Percentiles rank a stretch among this genome's conserved stretches.
Evolutionary conservation across 139 green algal species (phyloP).

Genomic region (Mesotaenium endlicherianum): DNA sequence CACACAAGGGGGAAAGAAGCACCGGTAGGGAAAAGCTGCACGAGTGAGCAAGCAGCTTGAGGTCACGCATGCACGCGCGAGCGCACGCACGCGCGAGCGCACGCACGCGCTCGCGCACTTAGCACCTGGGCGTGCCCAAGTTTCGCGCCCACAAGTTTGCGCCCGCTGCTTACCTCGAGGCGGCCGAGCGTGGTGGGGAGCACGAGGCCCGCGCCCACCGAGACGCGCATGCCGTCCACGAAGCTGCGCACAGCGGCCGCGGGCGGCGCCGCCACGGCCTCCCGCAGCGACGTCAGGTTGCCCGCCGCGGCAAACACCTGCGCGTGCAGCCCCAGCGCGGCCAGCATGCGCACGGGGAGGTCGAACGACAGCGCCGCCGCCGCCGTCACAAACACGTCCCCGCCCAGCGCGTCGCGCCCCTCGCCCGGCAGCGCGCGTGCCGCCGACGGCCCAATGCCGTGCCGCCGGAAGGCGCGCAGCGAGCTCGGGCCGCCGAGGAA

Average conservation of each 20-base stretch:
- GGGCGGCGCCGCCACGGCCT: neutral
- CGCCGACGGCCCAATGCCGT: slow-evolving; percentile 37
- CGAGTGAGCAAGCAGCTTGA: neutral
- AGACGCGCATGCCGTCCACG: neutral
- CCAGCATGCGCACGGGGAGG: slow-evolving; percentile 4
- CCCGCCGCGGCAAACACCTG: slow-evolving; percentile 27
- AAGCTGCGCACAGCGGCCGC: neutral
- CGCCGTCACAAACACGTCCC: slow-evolving; percentile 22
- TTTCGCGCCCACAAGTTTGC: neutral
- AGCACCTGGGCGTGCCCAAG: neutral
- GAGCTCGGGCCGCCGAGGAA: slow-evolving; percentile 42
- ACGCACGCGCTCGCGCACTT: neutral
- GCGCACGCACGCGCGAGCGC: neutral
- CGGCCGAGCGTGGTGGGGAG: slow-evolving; percentile 29
- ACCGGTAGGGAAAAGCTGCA: neutral
- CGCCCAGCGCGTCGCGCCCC: slow-evolving; percentile 26
- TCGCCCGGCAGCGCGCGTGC: neutral
- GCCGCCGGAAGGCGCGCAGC: slow-evolving; percentile 35
- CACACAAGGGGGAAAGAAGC: no score
- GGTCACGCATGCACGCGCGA: neutral
- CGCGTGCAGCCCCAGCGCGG: slow-evolving; percentile 12
- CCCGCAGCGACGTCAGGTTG: slow-evolving; percentile 17
- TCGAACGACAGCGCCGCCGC: slow-evolving; percentile 34
- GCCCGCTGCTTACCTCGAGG: slow-evolving; percentile 29
- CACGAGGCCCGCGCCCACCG: slow-evolving; percentile 26